phyloP scores from a whole-genome alignment of 306 rosid species.

The Vicia faba region DNA sequence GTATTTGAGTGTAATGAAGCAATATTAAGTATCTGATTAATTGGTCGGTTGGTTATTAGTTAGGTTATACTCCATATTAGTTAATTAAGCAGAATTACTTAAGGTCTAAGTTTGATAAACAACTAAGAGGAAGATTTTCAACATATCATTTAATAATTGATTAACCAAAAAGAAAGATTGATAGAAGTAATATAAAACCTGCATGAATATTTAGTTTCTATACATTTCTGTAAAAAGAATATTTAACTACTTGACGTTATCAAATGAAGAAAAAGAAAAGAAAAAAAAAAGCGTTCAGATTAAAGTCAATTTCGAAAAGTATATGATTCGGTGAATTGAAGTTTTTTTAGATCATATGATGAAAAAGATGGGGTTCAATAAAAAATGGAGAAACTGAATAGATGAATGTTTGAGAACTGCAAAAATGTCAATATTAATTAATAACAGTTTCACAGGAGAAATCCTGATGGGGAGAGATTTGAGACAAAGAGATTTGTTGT shows the following conservation, averaged over 20 bases:
- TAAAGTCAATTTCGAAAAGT: no score
- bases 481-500: no score
- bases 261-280: neutral
- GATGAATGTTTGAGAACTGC: no score
- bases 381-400: no score
- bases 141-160: slow-evolving; percentile 27
- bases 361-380: no score
- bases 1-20: slow-evolving; percentile 25
- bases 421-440: no score
- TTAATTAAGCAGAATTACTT: slow-evolving; percentile 31
- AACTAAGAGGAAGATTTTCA: slow-evolving; percentile 42
- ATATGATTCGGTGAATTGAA: no score
- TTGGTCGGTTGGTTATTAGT: slow-evolving; percentile 43
- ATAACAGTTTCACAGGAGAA: no score
- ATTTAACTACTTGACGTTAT: neutral
- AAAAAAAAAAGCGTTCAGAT: no score
- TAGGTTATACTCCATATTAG: no score
- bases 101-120: slow-evolving; percentile 73
- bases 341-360: no score
- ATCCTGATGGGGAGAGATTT: no score
- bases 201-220: neutral
- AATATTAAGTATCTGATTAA: slow-evolving; percentile 42
- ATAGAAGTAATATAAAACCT: neutral
- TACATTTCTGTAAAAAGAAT: neutral
- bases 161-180: slow-evolving; percentile 35